Base-by-base conservation (phyloP, 192 early-diverging fungal species). In the Coemansia sp. region DNA sequence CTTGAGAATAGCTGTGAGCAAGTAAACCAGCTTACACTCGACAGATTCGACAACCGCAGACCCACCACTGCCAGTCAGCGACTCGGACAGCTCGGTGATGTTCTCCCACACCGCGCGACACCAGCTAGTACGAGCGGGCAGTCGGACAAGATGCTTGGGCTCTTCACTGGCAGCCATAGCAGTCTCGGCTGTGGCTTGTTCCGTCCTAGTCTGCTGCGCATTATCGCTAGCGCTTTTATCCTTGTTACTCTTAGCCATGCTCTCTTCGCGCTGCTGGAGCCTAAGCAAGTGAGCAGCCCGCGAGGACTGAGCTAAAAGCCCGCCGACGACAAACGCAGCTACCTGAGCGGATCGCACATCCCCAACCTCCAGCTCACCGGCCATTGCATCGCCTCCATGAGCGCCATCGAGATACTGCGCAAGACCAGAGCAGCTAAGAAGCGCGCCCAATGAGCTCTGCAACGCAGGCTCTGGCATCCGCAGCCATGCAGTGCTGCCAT, bases 81-180 rank as follows among this genome's bases (percentile, higher is more conserved):
- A 67, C 55, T 60, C 62, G 9, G 74, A 21, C 36, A 77, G 58
- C 60, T 70, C 69, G 14, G 57, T 16, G 9, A 71, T 56, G 18
- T 36, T 59, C 40, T 77, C 74, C 74, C 74, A 77, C 10, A 77
- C 60, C 7, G 69, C 74, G 20, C 74, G 74, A 42, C 69, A 71
- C 74, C 74, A 77, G 61, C 74, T 77, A 5, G 74, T 67, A 20
- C 42, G 65, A 14, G 74, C 74, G 10, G 74, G 69, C 39, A 77
- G 58, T 10, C 69, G 74, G 13, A 56, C 55, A n/a, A 77, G 64
- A 28, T 40, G 37, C 20, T 66, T 60, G 34, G 74, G 74, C 56
- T 76, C 74, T 28, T 76, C 74, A 23, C 40, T 56, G 8, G 59
- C 63, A n/a, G 62, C 53, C 33, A 34, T 34, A 21, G 23, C 35